Evolutionary conservation across 2,329 filamentous ascomycete genomes (phyloP).

Genomic region (Hymenoscyphus infarciens): DNA sequence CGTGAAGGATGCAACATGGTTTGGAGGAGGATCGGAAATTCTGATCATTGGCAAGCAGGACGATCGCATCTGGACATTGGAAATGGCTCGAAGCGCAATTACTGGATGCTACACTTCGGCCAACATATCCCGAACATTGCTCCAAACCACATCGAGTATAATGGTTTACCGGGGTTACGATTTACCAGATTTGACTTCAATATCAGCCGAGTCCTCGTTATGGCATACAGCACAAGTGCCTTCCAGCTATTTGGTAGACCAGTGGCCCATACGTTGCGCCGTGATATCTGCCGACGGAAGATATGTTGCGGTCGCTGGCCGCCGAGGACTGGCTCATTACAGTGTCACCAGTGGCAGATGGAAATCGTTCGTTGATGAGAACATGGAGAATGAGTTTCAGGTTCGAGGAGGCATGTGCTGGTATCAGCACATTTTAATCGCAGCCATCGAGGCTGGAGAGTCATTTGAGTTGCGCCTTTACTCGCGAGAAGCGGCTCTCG

Average conservation of each 20-base stretch:
- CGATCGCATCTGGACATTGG: conserved; percentile 78
- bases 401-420: conserved; percentile 97
- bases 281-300: conserved; percentile 88
- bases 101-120: conserved; percentile 88
- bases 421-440: conserved; percentile 93
- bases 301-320: conserved; percentile 94
- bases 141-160: conserved; percentile 83
- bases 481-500: conserved; percentile 78
- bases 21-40: conserved; percentile 83
- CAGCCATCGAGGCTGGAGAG: conserved; percentile 81
- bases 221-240: conserved; percentile 94
- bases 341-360: conserved; percentile 90
- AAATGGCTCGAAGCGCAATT: conserved; percentile 92
- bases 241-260: conserved; percentile 76
- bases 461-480: conserved; percentile 88
- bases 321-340: conserved; percentile 89
- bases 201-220: conserved; percentile 87
- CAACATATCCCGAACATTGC: conserved; percentile 82
- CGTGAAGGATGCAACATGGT: conserved; percentile 75
- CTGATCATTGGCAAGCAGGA: conserved; percentile 68
- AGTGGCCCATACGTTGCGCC: conserved; percentile 88
- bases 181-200: conserved; percentile 81
- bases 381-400: conserved; percentile 83
- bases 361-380: conserved; percentile 85
- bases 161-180: conserved; percentile 95